Conservation (phyloP, 352 stramenopile genomes). For the Plasmopara viticola region DNA sequence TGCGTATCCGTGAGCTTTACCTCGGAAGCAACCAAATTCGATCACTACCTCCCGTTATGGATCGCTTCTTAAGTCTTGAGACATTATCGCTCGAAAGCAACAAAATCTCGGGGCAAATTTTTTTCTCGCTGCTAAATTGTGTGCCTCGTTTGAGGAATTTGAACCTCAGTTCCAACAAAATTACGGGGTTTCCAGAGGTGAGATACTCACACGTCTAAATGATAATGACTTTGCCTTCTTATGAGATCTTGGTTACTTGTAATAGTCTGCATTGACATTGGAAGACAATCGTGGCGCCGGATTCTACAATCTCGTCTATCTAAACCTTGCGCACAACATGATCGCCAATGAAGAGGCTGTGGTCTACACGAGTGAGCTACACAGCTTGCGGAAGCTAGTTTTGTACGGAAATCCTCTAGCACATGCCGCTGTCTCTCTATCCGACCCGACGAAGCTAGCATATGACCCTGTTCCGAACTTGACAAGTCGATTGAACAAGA, state of each 20-base stretch:
- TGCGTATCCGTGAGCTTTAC: slow-evolving; percentile 75
- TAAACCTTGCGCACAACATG: slow-evolving; percentile 71
- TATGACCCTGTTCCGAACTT: slow-evolving; percentile 68
- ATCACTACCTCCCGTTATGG: slow-evolving; percentile 66
- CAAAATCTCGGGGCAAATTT: slow-evolving; percentile 49
- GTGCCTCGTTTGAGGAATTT: slow-evolving; percentile 60
- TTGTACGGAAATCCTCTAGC: slow-evolving; percentile 71
- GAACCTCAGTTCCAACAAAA: slow-evolving; percentile 78
- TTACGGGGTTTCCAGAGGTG: slow-evolving; percentile 66
- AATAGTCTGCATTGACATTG: slow-evolving; percentile 41
- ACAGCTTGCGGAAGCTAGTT: slow-evolving; percentile 58
- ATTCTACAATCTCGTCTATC: slow-evolving; percentile 61
- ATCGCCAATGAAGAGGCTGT: slow-evolving; percentile 48
- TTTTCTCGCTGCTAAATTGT: slow-evolving; percentile 68
- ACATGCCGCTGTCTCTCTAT: slow-evolving; percentile 50
- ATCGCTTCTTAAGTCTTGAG: slow-evolving; percentile 66
- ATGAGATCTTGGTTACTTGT: slow-evolving; percentile 1
- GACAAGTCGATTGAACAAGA: slow-evolving; percentile 30
- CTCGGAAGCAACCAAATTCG: slow-evolving; percentile 66
- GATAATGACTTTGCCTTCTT: not conserved
- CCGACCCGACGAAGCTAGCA: slow-evolving; percentile 55
- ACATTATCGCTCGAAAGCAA: slow-evolving; percentile 77
- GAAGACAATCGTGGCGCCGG: slow-evolving; percentile 54
- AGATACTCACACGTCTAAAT: not conserved
- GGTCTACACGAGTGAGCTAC: slow-evolving; percentile 39